phyloP scores from a whole-genome alignment of 148 eudicot species.

The Arbutus unedo region DNA sequence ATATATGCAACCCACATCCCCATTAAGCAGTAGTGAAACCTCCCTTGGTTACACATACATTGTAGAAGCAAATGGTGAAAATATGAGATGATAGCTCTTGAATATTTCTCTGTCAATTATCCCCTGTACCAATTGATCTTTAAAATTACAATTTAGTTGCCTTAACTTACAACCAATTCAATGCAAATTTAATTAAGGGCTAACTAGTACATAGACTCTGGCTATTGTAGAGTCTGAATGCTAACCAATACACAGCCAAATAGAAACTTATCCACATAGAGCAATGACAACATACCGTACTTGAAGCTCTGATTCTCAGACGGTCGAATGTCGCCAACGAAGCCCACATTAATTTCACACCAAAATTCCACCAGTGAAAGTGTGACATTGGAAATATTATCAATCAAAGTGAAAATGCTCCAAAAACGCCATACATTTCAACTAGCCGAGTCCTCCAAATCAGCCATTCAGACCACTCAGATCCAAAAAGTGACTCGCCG shows the following conservation, averaged over 20 bases:
- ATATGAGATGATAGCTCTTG: background rate
- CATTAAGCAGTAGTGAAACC: background rate
- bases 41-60: background rate
- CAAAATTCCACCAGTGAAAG: background rate
- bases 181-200: too few species aligned
- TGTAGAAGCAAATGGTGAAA: background rate
- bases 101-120: background rate
- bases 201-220: too few species aligned
- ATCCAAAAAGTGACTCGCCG: background rate
- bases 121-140: background rate
- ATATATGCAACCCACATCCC: too few species aligned
- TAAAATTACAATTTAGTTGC: background rate
- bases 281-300: conserved; percentile 34
- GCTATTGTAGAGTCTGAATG: too few species aligned
- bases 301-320: conserved; percentile 47
- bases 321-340: conserved; percentile 53
- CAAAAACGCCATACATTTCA: conserved; percentile 2
- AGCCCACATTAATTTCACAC: conserved; percentile 49
- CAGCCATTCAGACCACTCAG: conserved; percentile 24
- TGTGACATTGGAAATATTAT: background rate
- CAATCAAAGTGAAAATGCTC: background rate
- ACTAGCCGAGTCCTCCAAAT: conserved; percentile 10
- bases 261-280: background rate
- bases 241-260: background rate
- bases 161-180: background rate